Base-by-base conservation (phyloP, 371 early-diverging fungal species). In the Mycotypha africana region DNA sequence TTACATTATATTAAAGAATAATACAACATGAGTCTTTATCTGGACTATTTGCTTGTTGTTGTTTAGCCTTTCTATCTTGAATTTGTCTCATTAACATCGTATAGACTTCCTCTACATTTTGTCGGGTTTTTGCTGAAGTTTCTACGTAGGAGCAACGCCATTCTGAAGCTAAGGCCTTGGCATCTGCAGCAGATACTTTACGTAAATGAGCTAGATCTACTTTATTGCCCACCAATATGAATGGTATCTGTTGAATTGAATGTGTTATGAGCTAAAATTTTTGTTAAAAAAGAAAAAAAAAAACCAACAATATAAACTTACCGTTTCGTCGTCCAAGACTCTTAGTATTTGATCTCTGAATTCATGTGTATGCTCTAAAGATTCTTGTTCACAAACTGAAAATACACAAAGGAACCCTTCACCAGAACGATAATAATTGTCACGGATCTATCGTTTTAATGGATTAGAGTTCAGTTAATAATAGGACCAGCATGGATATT, bases 381-480 rank as follows among this genome's bases (percentile, higher is more conserved):
- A 82, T 67, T 90, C 91, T 53, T 76, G 74, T 61, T 92, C 92
- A 53, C 81, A 81, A 10, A 94, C 70, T 19, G 89, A 89, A 59
- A 91, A 94, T 12, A 92, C 88, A 51, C 88, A 89, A 25, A 92
- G 64, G 55, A 94, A 94, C 4, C 95, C 95, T 67, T 94, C 92
- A 4, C 92, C 92, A 25, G 84, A 82, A 4, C 92, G 81, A 56
- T 92, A 92, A 64, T 92, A 92, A 66, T 92, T 92, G 66, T 94
- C 95, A 20, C 92, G 84, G 62, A 93, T 93, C 78, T 85, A 61
- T n/a, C n/a, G n/a, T n/a, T n/a, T n/a, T n/a, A n/a, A n/a, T n/a
- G n/a, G n/a, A n/a, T n/a, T n/a, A n/a, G n/a, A n/a, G n/a, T n/a
- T n/a, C n/a, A n/a, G n/a, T n/a, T n/a, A n/a, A n/a, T n/a, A n/a